Conservation (phyloP, 495 filamentous ascomycete species). For the Aspergillus nanangensis region DNA sequence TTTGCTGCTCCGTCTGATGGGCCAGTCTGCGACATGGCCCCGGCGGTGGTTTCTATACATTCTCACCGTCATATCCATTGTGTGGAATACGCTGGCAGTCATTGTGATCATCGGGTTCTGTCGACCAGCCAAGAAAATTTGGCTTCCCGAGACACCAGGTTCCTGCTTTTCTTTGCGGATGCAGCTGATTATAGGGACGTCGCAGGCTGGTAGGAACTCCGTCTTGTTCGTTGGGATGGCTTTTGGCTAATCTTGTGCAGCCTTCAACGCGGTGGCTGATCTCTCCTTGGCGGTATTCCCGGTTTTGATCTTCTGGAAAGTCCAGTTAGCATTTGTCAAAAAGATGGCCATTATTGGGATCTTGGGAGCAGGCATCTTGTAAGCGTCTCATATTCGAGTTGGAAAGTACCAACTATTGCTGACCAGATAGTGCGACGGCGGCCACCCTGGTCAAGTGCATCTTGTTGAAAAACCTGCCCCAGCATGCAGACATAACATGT, state of each 20-base stretch:
- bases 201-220: constrained; percentile 3
- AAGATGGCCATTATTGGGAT: constrained; percentile 5
- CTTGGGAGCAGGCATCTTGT: constrained; percentile 7
- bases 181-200: constrained; percentile 4
- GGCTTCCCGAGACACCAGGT: constrained; percentile 2
- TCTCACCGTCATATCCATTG: constrained; percentile 4
- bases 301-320: constrained; percentile 1
- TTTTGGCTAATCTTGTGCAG: not conserved
- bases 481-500: constrained; percentile 4
- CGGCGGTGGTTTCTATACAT: constrained; percentile 9
- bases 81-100: constrained; percentile 5
- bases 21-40: not conserved
- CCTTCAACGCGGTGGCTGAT: constrained; percentile 6
- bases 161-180: constrained; percentile 5
- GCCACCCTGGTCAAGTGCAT: constrained; percentile 7
- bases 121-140: constrained; percentile 7
- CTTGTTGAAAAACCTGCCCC: constrained; percentile 5
- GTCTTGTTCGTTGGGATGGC: not conserved
- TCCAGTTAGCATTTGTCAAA: not conserved
- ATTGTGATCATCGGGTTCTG: constrained; percentile 11
- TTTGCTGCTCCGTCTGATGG: constrained; percentile 11
- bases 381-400: not conserved
- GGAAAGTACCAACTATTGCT: not conserved
- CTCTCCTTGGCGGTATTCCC: constrained; percentile 5
- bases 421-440: constrained; percentile 1